A percentile compares a stretch with the other conserved stretches of the same genome.
These are phyloP conservation scores for Cyberlindnera mrakii DNA, from an alignment of 805 yeast genomes.

Conservation along the genomic window DNA sequence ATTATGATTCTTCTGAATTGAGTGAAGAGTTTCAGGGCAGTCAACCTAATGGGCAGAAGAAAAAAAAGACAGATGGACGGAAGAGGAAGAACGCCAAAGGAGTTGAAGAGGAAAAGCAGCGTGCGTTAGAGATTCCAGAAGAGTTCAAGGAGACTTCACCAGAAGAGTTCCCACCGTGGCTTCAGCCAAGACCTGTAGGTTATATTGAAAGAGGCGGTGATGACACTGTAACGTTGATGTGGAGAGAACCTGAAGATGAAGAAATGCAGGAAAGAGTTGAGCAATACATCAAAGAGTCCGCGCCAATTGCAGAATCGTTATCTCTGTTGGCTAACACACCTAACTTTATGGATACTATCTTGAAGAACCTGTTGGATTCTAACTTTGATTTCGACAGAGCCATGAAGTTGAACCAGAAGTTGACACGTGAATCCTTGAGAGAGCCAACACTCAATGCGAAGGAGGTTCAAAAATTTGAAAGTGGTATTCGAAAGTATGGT, in stretches of 20 bases:
- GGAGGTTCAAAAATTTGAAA: conserved; percentile 67
- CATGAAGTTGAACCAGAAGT: conserved; percentile 32
- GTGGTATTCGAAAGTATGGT: conserved; percentile 66
- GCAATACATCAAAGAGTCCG: conserved; percentile 48
- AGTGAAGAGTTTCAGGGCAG: conserved; percentile 17
- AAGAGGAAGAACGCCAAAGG: conserved; percentile 15
- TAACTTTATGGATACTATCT: conserved; percentile 73
- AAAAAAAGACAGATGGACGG: conserved; percentile 19
- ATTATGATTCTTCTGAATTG: conserved; percentile 40
- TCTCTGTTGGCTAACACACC: conserved; percentile 59
- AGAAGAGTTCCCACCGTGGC: conserved; percentile 61
- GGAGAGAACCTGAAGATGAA: conserved; percentile 44
- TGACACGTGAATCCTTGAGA: conserved; percentile 53
- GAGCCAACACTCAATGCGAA: conserved; percentile 72
- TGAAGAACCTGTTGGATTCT: conserved; percentile 46
- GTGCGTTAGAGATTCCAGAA: conserved; percentile 37
- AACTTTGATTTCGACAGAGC: conserved; percentile 50
- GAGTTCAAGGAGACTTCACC: conserved; percentile 36
- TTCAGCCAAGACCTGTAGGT: conserved; percentile 73
- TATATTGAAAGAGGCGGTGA: conserved; percentile 81
- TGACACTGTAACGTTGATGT: conserved; percentile 55
- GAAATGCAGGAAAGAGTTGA: conserved; percentile 34
- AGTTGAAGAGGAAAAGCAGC: conserved; percentile 18
- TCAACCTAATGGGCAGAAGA: conserved; percentile 22
- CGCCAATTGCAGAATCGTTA: conserved; percentile 49